A percentile compares a stretch with the other conserved stretches of the same genome.
Conservation (phyloP, 352 stramenopile species). For the Elongisporangium undulatum region DNA sequence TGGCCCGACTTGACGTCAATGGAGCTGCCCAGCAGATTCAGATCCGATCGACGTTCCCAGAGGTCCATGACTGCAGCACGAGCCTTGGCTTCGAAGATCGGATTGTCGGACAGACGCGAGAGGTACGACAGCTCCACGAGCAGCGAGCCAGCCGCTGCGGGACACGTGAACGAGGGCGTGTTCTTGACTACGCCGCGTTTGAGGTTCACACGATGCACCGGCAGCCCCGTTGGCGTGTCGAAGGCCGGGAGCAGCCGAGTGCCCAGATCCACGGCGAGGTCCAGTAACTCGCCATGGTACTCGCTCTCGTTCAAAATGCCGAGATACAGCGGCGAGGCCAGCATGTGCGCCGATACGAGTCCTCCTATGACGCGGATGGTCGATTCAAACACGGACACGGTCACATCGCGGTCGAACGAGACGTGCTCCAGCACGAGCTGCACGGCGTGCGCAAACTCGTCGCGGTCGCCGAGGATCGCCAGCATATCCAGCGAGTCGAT, state of each 20-base stretch:
- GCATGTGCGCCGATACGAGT: constrained; percentile 88
- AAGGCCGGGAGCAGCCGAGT: constrained; percentile 95
- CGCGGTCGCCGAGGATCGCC: constrained; percentile 74
- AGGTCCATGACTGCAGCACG: constrained; percentile 64
- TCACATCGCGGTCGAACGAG: constrained; percentile 85
- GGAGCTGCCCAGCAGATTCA: constrained; percentile 94
- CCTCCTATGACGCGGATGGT: constrained; percentile 92
- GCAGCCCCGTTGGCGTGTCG: constrained; percentile 93
- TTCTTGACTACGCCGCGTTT: constrained; percentile 35
- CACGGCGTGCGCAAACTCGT: constrained; percentile 73
- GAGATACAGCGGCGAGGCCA: constrained; percentile 57
- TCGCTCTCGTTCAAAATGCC: constrained; percentile 46
- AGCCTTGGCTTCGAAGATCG: constrained; percentile 58
- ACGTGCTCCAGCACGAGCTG: constrained; percentile 52
- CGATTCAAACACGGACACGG: constrained; percentile 91
- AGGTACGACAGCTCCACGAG: constrained; percentile 96
- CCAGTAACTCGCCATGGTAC: constrained; percentile 94
- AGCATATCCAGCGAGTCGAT: constrained; percentile 90
- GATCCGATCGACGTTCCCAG: constrained; percentile 64
- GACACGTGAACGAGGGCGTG: constrained; percentile 91
- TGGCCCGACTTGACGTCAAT: constrained; percentile 90
- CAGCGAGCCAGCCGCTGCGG: constrained; percentile 94
- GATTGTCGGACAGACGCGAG: constrained; percentile 66
- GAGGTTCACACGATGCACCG: constrained; percentile 97
- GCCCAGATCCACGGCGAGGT: constrained; percentile 93